Evolutionary conservation across 768 basidiomycete species (phyloP).

Genomic region (Tricholoma sp.): DNA sequence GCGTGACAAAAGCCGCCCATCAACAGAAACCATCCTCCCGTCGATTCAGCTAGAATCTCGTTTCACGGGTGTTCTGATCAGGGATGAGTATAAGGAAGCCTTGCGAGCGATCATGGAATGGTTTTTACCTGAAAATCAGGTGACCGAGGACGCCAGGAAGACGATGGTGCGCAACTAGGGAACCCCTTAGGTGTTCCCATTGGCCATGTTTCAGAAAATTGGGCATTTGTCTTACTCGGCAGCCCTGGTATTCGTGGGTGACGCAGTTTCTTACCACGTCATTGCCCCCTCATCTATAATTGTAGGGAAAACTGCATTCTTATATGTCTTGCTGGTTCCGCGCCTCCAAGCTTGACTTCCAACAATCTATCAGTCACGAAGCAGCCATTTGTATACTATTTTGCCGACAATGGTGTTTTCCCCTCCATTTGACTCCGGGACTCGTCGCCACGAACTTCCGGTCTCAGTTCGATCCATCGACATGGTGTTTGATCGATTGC

Average conservation of each 20-base stretch:
- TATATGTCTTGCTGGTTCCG: constrained; percentile 10
- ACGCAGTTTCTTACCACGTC: constrained; percentile 7
- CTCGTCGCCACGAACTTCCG: constrained; percentile 3
- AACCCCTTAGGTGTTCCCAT: constrained; percentile 5
- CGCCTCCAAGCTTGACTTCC: constrained; percentile 10
- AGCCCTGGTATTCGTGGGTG: constrained; percentile 13
- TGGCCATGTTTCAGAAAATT: constrained; percentile 9
- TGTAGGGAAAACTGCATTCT: neutral
- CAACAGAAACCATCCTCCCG: constrained; percentile 10
- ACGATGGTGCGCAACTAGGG: neutral
- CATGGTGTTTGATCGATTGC: constrained; percentile 13
- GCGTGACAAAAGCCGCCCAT: constrained; percentile 16
- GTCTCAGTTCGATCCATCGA: constrained; percentile 5
- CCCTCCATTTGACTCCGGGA: constrained; percentile 5
- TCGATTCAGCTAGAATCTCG: constrained; percentile 10
- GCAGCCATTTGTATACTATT: constrained; percentile 10
- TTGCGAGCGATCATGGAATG: constrained; percentile 8
- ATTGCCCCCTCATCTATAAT: constrained; percentile 4
- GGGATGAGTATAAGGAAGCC: constrained; percentile 9
- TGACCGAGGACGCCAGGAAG: constrained; percentile 9
- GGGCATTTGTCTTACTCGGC: constrained; percentile 11
- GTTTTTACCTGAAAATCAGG: constrained; percentile 5
- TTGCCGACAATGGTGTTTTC: constrained; percentile 10
- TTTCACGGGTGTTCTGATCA: constrained; percentile 13
- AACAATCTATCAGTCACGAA: constrained; percentile 13